These are phyloP conservation scores for Sesbania bispinosa DNA, from an alignment of 306 rosid species.

Conservation along the genomic window DNA sequence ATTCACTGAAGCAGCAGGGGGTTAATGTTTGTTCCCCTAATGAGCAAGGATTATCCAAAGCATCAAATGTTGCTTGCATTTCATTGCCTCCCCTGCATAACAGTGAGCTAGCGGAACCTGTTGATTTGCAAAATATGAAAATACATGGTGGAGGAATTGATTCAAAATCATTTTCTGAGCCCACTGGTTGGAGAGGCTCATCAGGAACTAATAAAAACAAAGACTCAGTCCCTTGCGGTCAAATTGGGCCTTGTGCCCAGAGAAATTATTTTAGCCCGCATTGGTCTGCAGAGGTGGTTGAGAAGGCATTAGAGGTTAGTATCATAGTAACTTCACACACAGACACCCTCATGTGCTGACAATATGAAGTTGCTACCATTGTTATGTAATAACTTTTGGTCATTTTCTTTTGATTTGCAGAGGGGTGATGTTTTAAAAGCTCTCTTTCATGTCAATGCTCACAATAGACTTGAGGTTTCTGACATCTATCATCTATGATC, in stretches of 20 bases:
- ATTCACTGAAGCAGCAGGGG: slow-evolving; percentile 40
- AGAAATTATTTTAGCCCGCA: slow-evolving; percentile 55
- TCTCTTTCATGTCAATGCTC: slow-evolving; percentile 73
- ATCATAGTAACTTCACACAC: neutral
- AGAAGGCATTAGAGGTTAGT: slow-evolving; percentile 69
- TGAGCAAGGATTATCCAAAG: slow-evolving; percentile 34
- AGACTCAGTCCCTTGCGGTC: slow-evolving; percentile 29
- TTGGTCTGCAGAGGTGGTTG: slow-evolving; percentile 64
- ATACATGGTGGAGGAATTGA: slow-evolving; percentile 22
- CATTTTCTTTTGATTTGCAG: slow-evolving; percentile 47
- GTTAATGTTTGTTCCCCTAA: slow-evolving; percentile 11
- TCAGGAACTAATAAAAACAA: slow-evolving; percentile 32
- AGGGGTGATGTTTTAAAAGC: slow-evolving; percentile 71
- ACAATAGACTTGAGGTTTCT: slow-evolving; percentile 77
- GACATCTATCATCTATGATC: neutral
- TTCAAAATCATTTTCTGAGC: slow-evolving; percentile 35
- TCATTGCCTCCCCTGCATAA: slow-evolving; percentile 50
- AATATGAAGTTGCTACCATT: neutral
- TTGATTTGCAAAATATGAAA: slow-evolving; percentile 25
- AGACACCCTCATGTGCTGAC: neutral
- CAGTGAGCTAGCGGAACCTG: slow-evolving; percentile 26
- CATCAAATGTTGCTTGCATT: slow-evolving; percentile 32
- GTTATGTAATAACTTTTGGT: neutral
- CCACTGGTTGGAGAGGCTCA: slow-evolving; percentile 27
- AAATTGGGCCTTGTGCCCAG: slow-evolving; percentile 25